A percentile compares a stretch with the other conserved stretches of the same genome.
Evolutionary conservation across 257 asterid genomes (phyloP).

Genomic region (Solanum bukasovii): DNA sequence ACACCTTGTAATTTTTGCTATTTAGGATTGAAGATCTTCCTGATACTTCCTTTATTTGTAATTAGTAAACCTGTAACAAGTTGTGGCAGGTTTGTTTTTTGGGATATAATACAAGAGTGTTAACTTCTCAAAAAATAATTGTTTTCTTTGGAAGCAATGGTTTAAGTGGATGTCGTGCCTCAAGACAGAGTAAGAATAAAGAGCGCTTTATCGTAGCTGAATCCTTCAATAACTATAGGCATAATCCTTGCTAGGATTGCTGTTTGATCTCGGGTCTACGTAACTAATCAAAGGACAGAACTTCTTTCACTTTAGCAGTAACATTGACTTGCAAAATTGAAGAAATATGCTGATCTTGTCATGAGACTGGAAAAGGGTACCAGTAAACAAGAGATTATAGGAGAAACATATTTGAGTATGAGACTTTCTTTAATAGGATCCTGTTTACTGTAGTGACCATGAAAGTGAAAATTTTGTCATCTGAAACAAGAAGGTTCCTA

Average conservation of each 20-base stretch:
- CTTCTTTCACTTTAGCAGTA: background rate
- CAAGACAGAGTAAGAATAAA: background rate
- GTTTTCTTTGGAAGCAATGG: background rate
- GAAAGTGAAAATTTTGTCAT: background rate
- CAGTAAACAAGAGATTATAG: background rate
- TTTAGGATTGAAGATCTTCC: background rate
- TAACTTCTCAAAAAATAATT: background rate
- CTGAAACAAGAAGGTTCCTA: background rate
- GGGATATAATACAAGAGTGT: background rate
- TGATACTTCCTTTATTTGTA: background rate
- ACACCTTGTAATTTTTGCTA: background rate
- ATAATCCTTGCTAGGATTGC: background rate
- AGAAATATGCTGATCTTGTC: background rate
- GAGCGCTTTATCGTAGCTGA: background rate
- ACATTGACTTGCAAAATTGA: background rate
- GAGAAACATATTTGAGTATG: background rate
- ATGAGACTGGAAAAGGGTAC: background rate
- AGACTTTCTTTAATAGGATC: background rate
- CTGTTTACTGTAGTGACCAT: background rate
- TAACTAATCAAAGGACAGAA: background rate
- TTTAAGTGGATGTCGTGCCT: background rate
- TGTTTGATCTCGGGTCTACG: background rate
- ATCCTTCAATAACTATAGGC: background rate
- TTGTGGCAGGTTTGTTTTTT: background rate
- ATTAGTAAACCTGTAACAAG: background rate